Evolutionary conservation across 208 protist species (phyloP), one percentile per base, ranked within the genome.

Genomic region (Crithidia thermophila): DNA sequence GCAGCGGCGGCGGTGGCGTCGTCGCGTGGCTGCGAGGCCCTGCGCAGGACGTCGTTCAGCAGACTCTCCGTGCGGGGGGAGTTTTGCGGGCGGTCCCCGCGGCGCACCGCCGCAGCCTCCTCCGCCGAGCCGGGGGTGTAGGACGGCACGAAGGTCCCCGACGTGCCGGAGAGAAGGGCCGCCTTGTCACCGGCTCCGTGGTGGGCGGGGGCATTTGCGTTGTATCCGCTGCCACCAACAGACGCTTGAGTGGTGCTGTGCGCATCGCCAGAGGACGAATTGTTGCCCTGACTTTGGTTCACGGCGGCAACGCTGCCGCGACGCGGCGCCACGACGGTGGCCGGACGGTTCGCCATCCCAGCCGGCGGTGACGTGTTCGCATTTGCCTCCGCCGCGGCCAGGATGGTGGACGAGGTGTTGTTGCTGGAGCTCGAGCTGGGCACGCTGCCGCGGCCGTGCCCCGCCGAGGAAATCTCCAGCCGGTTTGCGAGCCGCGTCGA

Each of bases 31-130:
- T 49, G 55, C 3, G 55, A 37, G 1, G 55, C 36, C 8, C 55
- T n/a, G 55, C 55, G 55, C 55, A 74, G 51, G 21, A 46, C 68
- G 18, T 57, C 55, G 40, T 61, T 66, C 18, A 74, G 42, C 16
- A 74, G 59, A 28, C 68, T 67, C 42, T 67, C 68, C 16, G 68
- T 74, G 52, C 46, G 50, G 5, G 68, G 68, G 23, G 68, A 74
- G 42, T 74, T 67, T 16, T 40, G 42, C 42, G 36, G 31, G 8
- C 31, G 34, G 6, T 60, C 39, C 25, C 68, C 31, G 23, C 27
- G 11, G 16, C 30, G 59, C 30, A 25, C 58, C 50, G 33, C 39
- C 23, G 68, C 51, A 5, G 31, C 47, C 2, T 16, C 59, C 18
- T 40, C 23, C 14, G 53, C 34, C 0, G 56, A 63, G 8, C 65